These are phyloP conservation scores for Brassica rapa DNA, from an alignment of 345 rosid species.

Conservation along the genomic window DNA sequence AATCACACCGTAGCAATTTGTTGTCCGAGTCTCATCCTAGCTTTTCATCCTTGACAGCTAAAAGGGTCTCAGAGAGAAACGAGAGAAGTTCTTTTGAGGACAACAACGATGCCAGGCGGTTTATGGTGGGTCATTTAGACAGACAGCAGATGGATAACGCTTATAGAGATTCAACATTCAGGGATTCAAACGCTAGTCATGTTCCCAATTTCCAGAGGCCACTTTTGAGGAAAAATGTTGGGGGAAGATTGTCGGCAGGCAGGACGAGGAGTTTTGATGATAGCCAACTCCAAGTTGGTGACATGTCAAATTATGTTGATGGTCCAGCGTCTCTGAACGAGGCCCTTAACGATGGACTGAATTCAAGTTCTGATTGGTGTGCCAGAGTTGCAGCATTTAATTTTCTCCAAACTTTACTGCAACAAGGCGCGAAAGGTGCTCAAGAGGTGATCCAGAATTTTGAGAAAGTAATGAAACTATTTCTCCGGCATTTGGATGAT, in stretches of 20 bases:
- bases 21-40: slow-evolving; percentile 65
- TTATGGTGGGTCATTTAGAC: slow-evolving; percentile 55
- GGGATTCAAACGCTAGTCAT: slow-evolving; percentile 72
- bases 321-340: slow-evolving; percentile 88
- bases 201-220: slow-evolving; percentile 98
- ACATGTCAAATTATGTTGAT: slow-evolving; percentile 69
- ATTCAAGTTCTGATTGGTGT: slow-evolving; percentile 94
- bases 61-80: slow-evolving; percentile 70
- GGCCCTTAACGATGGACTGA: slow-evolving; percentile 88
- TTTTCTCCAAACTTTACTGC: slow-evolving; percentile 81
- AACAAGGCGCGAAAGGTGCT: slow-evolving; percentile 90
- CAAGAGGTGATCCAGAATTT: slow-evolving; percentile 93
- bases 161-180: slow-evolving; percentile 58
- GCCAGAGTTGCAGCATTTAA: slow-evolving; percentile 94
- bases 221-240: slow-evolving; percentile 77
- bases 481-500: slow-evolving; percentile 96
- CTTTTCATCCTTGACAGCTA: slow-evolving; percentile 64
- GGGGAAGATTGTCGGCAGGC: slow-evolving; percentile 80
- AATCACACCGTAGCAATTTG: slow-evolving; percentile 55
- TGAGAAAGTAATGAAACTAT: slow-evolving; percentile 98
- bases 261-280: slow-evolving; percentile 96
- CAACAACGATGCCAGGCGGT: slow-evolving; percentile 62
- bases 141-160: slow-evolving; percentile 69
- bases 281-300: slow-evolving; percentile 76
- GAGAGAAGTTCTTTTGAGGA: slow-evolving; percentile 77